Conservation (phyloP, 1,284 basidiomycete genomes). For the Papiliotrema terrestris region DNA sequence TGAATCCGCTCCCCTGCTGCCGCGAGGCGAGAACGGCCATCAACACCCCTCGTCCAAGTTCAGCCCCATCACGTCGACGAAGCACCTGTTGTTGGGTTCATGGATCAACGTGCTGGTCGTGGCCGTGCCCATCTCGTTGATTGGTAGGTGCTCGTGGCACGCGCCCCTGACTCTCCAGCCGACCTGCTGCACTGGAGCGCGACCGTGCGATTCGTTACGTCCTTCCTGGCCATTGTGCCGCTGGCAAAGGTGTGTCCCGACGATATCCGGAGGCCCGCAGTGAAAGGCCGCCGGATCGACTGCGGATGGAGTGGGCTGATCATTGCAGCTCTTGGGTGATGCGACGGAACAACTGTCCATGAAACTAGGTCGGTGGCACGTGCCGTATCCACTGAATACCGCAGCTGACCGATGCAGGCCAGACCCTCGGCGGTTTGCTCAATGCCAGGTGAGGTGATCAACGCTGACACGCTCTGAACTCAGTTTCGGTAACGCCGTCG, state of each 20-base stretch:
- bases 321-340: conserved; percentile 56
- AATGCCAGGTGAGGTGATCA: conserved; percentile 65
- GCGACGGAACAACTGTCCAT: conserved; percentile 81
- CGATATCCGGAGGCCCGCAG: not conserved
- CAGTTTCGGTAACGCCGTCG: conserved; percentile 53
- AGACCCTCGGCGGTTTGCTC: conserved; percentile 77
- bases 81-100: conserved; percentile 62
- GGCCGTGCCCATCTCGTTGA: conserved; percentile 66
- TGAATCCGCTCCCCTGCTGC: conserved; percentile 20
- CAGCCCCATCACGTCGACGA: conserved; percentile 55
- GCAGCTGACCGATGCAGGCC: conserved; percentile 50
- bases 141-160: conserved; percentile 53
- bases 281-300: not conserved
- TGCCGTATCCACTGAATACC: not conserved
- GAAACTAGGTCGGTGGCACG: conserved; percentile 50
- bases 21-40: not conserved
- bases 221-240: conserved; percentile 84
- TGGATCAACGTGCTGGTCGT: conserved; percentile 76
- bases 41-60: conserved; percentile 16
- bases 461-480: not conserved
- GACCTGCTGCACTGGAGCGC: conserved; percentile 62
- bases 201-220: conserved; percentile 74
- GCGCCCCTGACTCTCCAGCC: conserved; percentile 18
- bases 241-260: conserved; percentile 63
- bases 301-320: not conserved